Base-by-base conservation (phyloP, 345 rosid species). In the Cochlearia excelsa region DNA sequence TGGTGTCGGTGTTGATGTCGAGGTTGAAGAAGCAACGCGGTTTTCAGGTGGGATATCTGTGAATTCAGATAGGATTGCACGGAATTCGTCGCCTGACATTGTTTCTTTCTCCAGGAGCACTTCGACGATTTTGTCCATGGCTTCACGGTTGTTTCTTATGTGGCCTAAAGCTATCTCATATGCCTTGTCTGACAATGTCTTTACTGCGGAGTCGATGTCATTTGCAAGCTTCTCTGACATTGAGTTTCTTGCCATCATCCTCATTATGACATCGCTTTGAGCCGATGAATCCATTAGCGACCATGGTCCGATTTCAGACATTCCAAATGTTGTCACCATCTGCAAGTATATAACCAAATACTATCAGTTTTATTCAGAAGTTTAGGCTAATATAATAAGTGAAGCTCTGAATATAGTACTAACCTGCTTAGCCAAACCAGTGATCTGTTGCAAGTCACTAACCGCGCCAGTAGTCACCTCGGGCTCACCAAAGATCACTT, bases 291-390 rank as follows among this genome's bases (percentile, higher is more conserved):
- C 98, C 96, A 92, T 84, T 7, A 92, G 74, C 0, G 98, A 88
- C 96, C 96, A 88, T 26, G 98, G 98, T 4, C 95, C 96, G 8
- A 92, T 92, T 39, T 92, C 95, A 5, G 98, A 92, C 98, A 92
- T 92, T 11, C 98, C 96, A 46, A 92, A 92, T 44, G 96, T 88
- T 46, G 85, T 81, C 38, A 92, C 98, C 98, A 92, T 92, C 96
- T 92, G 82, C 62, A 77, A 10, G 37, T 54, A 42, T 1, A 52
- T 9, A 35, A 41, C 2, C 39, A 40, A 1, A 2, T 29, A 26
- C 8, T 2, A 28, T 57, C 46, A 50, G 1, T 2, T 57, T 34
- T 29, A 57, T 30, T 7, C 2, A 40, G 33, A 46, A 28, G 7
- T 43, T 46, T 39, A 26, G 49, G 34, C 27, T 9, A 53, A 37